These are phyloP conservation scores for Brettanomyces custersianus DNA, from an alignment of 805 yeast genomes.

Conservation along the genomic window DNA sequence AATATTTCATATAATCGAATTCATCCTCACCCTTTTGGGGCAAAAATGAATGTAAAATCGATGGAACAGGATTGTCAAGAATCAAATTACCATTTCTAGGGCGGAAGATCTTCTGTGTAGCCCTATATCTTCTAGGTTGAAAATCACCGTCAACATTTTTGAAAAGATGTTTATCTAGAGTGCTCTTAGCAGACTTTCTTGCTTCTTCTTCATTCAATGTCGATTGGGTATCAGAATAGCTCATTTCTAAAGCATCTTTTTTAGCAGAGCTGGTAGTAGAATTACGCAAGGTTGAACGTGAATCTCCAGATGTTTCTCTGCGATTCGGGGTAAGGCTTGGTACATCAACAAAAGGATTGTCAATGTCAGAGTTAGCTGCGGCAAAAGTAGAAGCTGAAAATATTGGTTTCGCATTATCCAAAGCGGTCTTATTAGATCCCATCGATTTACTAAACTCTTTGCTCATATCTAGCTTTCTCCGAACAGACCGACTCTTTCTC, in stretches of 20 bases:
- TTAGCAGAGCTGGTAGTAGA: conserved; percentile 11
- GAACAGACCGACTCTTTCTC: neutral
- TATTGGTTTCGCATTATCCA: conserved; percentile 59
- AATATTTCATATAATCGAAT: conserved; percentile 91
- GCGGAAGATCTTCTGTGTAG: conserved; percentile 52
- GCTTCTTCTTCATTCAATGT: conserved; percentile 5
- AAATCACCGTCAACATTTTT: conserved; percentile 22
- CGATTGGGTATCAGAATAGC: conserved; percentile 16
- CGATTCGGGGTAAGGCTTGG: conserved; percentile 17
- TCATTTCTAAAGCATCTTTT: conserved; percentile 8
- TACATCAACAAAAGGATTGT: conserved; percentile 17
- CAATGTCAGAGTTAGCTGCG: conserved; percentile 36
- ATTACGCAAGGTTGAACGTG: conserved; percentile 7
- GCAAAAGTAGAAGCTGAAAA: conserved; percentile 56
- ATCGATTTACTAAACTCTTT: conserved; percentile 29
- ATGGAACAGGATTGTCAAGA: conserved; percentile 90
- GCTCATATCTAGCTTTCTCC: neutral
- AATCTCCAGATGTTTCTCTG: conserved; percentile 15
- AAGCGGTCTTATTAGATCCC: conserved; percentile 28
- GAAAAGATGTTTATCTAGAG: conserved; percentile 25
- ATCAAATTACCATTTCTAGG: conserved; percentile 77
- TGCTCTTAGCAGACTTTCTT: conserved; percentile 5
- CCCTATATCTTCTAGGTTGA: conserved; percentile 29
- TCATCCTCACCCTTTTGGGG: conserved; percentile 89
- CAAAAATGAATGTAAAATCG: conserved; percentile 72